Base-by-base conservation (phyloP, 345 rosid genomes). In the Populus ilicifolia region DNA sequence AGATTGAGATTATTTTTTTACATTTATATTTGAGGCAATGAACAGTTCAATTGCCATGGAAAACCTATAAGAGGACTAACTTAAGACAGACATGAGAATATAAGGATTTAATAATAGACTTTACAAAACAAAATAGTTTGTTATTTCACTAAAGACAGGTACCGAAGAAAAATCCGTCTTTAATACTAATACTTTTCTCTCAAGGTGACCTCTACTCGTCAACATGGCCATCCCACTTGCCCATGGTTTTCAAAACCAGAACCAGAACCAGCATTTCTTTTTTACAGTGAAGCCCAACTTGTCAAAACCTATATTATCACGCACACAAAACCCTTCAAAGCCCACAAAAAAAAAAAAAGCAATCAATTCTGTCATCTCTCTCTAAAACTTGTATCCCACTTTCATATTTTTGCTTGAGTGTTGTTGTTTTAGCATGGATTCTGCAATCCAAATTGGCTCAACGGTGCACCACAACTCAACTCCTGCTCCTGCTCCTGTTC, bases 391-490 rank as follows among this genome's bases (percentile, higher is more conserved):
- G 0, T 50, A 64, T 66, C 67, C 66, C 46, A 29, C 36, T 23
- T 63, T 46, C n/a, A 13, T 56, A 1, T 44, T 74, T 27, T 4
- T 11, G 41, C 43, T 13, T 9, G 4, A 13, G 1, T 6, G 20
- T 62, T 44, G 20, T 62, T 44, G 21, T 46, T 13, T 61, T 35
- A 20, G 48, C 46, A 84, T 88, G 91, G 90, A 43, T 43, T 63
- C 84, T 36, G 87, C 71, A n/a, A 82, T 82, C 73, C 59, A 79
- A 16, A 18, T 84, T 10, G 90, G 89, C 20, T 82, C 88, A 63
- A 4, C 36, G 2, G 85, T 81, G 23, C 85, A 21, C 9, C 83
- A 88, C 64, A 46, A 74, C 83, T 2, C 78, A 7, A 6, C 46
- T 2, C 2, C 46, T 0, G 72, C 62, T 9, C 80, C 84, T 1